These are phyloP conservation scores for Hypomyces rosellus DNA, from an alignment of 2,329 filamentous ascomycete species.

Conservation along the genomic window DNA sequence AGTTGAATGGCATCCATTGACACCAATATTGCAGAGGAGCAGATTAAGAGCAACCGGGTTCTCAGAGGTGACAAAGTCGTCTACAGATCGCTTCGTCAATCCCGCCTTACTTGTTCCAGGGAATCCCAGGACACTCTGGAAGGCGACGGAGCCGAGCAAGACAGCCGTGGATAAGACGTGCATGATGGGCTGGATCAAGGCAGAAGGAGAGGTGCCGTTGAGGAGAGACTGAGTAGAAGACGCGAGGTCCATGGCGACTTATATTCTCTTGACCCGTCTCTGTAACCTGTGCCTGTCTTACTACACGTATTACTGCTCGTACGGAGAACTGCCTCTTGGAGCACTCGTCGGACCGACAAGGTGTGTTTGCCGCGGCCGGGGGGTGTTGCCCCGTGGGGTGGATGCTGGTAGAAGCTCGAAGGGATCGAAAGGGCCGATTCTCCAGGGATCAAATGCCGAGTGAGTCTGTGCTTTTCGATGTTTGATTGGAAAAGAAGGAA, in stretches of 20 bases:
- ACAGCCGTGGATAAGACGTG: constrained; percentile 44
- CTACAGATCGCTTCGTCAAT: constrained; percentile 42
- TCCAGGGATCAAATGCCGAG: constrained; percentile 9
- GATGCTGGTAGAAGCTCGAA: not conserved
- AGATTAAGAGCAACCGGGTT: constrained; percentile 44
- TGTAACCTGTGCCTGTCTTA: not conserved
- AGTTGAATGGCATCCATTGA: constrained; percentile 42
- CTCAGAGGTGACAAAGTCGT: constrained; percentile 47
- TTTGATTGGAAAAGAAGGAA: not conserved
- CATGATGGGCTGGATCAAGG: constrained; percentile 38
- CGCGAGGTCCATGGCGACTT: constrained; percentile 8
- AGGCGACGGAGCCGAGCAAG: constrained; percentile 44
- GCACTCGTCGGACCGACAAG: not conserved
- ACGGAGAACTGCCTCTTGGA: too few species aligned
- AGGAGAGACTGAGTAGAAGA: constrained; percentile 13
- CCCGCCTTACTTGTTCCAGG: constrained; percentile 27
- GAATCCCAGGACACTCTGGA: constrained; percentile 45
- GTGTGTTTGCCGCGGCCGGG: not conserved
- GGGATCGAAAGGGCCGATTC: constrained; percentile 13
- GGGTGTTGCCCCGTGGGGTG: not conserved
- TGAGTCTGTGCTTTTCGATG: not conserved
- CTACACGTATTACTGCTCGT: not conserved
- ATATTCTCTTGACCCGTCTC: not conserved
- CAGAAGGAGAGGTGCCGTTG: constrained; percentile 22
- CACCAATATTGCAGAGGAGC: constrained; percentile 55